A percentile compares a stretch with the other conserved stretches of the same genome.
These are phyloP conservation scores for Knufia fluminis DNA, from an alignment of 2,329 filamentous ascomycete genomes.

Conservation along the genomic window DNA sequence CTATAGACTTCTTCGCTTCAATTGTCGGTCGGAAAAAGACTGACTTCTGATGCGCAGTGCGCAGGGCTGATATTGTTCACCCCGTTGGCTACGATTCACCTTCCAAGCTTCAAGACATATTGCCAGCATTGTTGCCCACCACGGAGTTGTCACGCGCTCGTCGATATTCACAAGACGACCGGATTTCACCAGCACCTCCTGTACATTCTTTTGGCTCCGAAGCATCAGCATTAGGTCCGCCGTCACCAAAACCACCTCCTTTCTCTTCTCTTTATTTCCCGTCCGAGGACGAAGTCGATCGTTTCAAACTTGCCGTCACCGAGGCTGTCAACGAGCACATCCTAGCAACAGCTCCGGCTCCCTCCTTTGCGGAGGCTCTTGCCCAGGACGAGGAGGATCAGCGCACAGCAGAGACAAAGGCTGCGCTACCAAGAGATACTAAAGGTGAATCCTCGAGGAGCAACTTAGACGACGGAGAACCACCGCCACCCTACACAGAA, in stretches of 20 bases:
- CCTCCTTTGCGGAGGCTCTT: constrained; percentile 42
- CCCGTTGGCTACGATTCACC: constrained; percentile 11
- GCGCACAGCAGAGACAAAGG: constrained; percentile 64
- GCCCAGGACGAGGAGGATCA: constrained; percentile 38
- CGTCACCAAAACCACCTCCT: constrained; percentile 49
- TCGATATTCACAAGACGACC: constrained; percentile 32
- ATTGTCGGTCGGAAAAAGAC: neutral
- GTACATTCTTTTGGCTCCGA: constrained; percentile 30
- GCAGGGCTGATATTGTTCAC: constrained; percentile 1
- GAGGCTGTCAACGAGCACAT: constrained; percentile 40
- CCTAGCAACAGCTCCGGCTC: constrained; percentile 44
- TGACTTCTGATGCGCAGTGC: neutral
- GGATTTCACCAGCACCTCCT: constrained; percentile 32
- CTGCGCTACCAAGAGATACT: constrained; percentile 69
- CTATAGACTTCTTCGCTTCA: neutral
- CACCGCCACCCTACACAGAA: constrained; percentile 92
- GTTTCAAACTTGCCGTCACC: constrained; percentile 34
- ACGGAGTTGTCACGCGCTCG: constrained; percentile 34
- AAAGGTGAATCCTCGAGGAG: constrained; percentile 69
- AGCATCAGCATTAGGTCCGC: constrained; percentile 40
- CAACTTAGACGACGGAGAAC: constrained; percentile 70
- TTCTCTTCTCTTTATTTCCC: constrained; percentile 56
- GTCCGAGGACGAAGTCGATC: constrained; percentile 31
- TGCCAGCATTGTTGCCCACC: constrained; percentile 25
- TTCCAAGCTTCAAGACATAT: constrained; percentile 9